Base-by-base conservation (phyloP, 1,139 yeast genomes). In the Torulaspora pretoriensis region DNA sequence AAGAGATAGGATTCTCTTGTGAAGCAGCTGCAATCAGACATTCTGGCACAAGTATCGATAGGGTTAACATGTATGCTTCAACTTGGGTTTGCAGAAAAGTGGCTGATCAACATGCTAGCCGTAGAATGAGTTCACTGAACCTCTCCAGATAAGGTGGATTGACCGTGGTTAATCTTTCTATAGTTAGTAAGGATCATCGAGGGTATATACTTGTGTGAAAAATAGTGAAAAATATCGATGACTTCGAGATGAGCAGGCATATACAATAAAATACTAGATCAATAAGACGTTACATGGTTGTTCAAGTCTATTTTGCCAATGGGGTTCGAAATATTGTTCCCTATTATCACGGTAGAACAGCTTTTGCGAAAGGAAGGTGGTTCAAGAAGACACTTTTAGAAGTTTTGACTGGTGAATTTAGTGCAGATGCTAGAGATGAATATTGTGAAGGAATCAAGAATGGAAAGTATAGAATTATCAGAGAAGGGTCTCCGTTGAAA, bases 351-450 rank as follows among this genome's bases (percentile, higher is more conserved):
- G 84, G 92, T 0, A 85, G 88, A 59, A 68, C 82, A 58, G 83
- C 96, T 1, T 83, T 81, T 60, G 90, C 95, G 57, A 92, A 94
- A 64, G 75, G 83, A 52, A 72, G 98, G 49, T 92, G 98, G 98
- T 72, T 89, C 50, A 84, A 81, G 53, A 72, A 83, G 23, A 75
- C 80, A 16, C 64, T 92, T 35, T 53, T 86, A 12, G 96, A 90
- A 43, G 78, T 90, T 1, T 83, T 90, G 56, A 69, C 77, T 1
- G 73, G 75, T 33, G 97, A 89, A 62, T 89, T 90, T 59, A 70
- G 95, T 40, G 42, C 55, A 3, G 48, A 48, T 34, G 40, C 56
- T 1, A 34, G 43, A 32, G 56, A 57, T 10, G 51, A 57, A 29
- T 57, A 59, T 34, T 16, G 37, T 2, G 22, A 47, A 9, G 53